Evolutionary conservation across 805 yeast genomes (phyloP).

Genomic region (Candida glaebosa): DNA sequence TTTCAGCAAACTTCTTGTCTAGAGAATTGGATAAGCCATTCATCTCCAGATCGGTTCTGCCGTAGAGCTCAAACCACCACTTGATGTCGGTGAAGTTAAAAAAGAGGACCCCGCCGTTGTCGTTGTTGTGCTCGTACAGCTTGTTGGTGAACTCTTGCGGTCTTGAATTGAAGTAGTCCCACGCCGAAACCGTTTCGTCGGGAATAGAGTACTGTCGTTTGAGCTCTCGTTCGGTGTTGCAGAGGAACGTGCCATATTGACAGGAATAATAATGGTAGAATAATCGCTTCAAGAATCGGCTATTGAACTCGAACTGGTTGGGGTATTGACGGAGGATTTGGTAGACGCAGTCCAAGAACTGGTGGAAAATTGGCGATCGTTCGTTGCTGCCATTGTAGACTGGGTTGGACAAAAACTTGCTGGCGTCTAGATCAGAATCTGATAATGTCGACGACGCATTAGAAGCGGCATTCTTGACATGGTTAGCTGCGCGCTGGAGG

Average conservation of each 20-base stretch:
- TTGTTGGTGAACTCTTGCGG: slow-evolving; percentile 63
- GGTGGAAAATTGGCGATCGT: slow-evolving; percentile 86
- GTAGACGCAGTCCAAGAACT: slow-evolving; percentile 84
- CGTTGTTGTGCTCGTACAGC: slow-evolving; percentile 27
- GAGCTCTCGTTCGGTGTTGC: slow-evolving; percentile 66
- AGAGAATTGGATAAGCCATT: slow-evolving; percentile 39
- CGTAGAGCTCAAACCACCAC: slow-evolving; percentile 90
- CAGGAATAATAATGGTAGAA: slow-evolving; percentile 89
- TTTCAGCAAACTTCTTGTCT: slow-evolving; percentile 39
- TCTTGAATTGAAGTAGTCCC: slow-evolving; percentile 90
- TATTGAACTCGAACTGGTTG: slow-evolving; percentile 76
- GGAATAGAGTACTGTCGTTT: slow-evolving; percentile 33
- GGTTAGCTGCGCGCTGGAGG: slow-evolving; percentile 39
- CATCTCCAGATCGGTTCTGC: slow-evolving; percentile 61
- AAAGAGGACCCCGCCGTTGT: slow-evolving; percentile 44
- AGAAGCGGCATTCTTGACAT: slow-evolving; percentile 36
- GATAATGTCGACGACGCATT: slow-evolving; percentile 14
- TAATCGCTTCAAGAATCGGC: slow-evolving; percentile 77
- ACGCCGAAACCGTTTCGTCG: slow-evolving; percentile 66
- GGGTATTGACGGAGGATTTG: slow-evolving; percentile 76
- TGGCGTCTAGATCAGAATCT: slow-evolving; percentile 17
- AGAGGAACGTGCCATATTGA: slow-evolving; percentile 89
- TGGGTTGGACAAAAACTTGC: slow-evolving; percentile 27
- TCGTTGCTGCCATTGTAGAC: slow-evolving; percentile 37
- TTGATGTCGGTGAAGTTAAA: slow-evolving; percentile 61